Percentiles rank a stretch among this genome's conserved stretches.
Conservation (phyloP, 2,329 filamentous ascomycete genomes). For the Chaetomium olivaceum region DNA sequence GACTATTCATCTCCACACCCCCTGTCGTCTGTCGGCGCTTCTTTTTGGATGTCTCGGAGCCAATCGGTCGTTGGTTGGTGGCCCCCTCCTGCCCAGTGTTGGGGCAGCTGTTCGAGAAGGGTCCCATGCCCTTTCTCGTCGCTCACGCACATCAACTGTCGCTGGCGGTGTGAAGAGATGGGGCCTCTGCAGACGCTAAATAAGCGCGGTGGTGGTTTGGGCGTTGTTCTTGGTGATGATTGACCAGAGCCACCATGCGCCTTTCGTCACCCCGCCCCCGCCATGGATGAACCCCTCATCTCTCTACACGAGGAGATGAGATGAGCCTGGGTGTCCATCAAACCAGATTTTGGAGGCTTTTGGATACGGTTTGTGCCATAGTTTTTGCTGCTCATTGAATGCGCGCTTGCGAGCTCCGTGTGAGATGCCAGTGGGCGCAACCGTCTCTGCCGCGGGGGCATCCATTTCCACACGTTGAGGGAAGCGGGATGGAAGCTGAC, state of each 20-base stretch:
- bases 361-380: neutral
- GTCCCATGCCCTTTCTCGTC: neutral
- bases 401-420: neutral
- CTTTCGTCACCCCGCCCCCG: neutral
- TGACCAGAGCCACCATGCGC: neutral
- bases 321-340: neutral
- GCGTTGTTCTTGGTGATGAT: slow-evolving; percentile 4
- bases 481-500: neutral
- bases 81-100: slow-evolving; percentile 1
- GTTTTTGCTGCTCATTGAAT: neutral
- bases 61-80: slow-evolving; percentile 17
- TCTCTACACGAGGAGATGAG: neutral
- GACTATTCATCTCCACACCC: neutral
- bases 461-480: neutral
- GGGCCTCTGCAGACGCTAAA: slow-evolving; percentile 12
- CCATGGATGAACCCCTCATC: neutral
- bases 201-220: neutral
- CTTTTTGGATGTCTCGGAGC: slow-evolving; percentile 7
- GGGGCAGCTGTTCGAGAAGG: neutral
- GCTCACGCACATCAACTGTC: neutral
- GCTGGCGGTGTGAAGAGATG: slow-evolving; percentile 10
- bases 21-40: slow-evolving; percentile 20
- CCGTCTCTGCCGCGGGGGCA: neutral
- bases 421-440: neutral
- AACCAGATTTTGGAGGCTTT: neutral